Evolutionary conservation across 768 basidiomycete species (phyloP), one percentile per base, ranked within the genome.

Genomic region (Cystoderma amianthinum): DNA sequence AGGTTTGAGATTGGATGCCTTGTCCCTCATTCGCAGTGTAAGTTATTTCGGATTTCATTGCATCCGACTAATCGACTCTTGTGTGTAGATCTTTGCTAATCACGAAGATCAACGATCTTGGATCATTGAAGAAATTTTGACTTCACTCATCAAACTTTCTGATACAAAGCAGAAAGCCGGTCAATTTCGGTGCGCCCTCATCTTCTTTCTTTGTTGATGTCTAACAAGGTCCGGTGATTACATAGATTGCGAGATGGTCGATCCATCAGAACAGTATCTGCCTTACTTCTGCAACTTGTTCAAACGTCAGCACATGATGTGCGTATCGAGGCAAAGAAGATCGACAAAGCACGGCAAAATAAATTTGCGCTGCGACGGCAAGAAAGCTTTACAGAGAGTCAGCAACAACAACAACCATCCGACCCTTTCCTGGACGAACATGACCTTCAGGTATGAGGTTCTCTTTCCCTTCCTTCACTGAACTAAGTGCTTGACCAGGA

Each of bases 81-180:
- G 23, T 9, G 9, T 36, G 1, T 52, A 96, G 94, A 83, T 94
- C 22, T 98, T 96, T 51, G 88, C 89, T 10, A 86, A 84, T 47
- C 82, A 97, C 54, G 81, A 88, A 48, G 85, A 84, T 32, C 96
- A 99, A 59, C 69, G 96, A 6, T 80, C 84, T 1, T 96, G 93
- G 93, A 95, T 98, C 47, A 85, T 98, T n/a, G 94, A 98, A 57
- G 96, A 98, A 60, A 94, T 98, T 23, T 55, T 99, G 19, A 77
- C 80, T 6, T 94, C 91, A 0, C 65, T 98, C 41, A 93, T 87
- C 50, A 94, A 91, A 60, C 69, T 94, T 17, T 87, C 90, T 2
- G 88, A 92, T 52, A 79, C 82, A 15, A 96, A 91, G 57, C 89
- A 90, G 61, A 85, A 85, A 50, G 88, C 85, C 37, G 87, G 91